Evolutionary conservation across 805 yeast genomes (phyloP), one percentile per base, ranked within the genome.

Genomic region (Yarrowia sp.): DNA sequence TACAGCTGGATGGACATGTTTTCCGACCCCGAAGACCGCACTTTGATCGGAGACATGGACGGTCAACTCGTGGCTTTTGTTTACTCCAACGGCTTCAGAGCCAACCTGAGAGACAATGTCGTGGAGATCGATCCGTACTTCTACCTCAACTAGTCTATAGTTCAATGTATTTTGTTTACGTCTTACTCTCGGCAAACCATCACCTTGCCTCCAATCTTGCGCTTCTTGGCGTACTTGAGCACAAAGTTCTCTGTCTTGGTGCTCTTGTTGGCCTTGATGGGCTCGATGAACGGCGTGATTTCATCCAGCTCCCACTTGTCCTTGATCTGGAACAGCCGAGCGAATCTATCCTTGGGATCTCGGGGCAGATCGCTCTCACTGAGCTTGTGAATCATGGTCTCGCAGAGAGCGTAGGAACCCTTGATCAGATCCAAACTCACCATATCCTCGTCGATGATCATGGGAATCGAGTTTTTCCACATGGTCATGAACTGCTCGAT

Each of bases 231-330:
- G 69, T 74, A 84, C 69, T 86, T 87, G 80, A 85, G 76, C 31
- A 85, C 74, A 65, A 85, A 84, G 55, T 75, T 79, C 29, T 86
- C 90, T 16, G 79, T 72, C 71, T 82, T 85, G 31, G 81, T 62
- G n/a, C 65, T 68, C 9, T 79, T 80, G 62, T 80, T 81, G 2
- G 73, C 73, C 69, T 86, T 84, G 31, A 87, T 70, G 39, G 84
- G 87, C 16, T 78, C 80, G 12, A 90, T 72, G 67, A 82, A 86
- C 8, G 94, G 92, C 42, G 72, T 76, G 3, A 88, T 76, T 25
- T 87, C 91, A 0, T 76, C 75, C n/a, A 86, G 62, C 0, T 75
- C 79, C 94, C 94, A 88, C 8, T 75, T 73, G 0, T 78, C 66
- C 69, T 87, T 88, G 42, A 80, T 64, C 25, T 75, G 72, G 68